Evolutionary conservation across 2,329 filamentous ascomycete genomes (phyloP), one percentile per base, ranked within the genome.

Genomic region (Colletotrichum tanaceti): DNA sequence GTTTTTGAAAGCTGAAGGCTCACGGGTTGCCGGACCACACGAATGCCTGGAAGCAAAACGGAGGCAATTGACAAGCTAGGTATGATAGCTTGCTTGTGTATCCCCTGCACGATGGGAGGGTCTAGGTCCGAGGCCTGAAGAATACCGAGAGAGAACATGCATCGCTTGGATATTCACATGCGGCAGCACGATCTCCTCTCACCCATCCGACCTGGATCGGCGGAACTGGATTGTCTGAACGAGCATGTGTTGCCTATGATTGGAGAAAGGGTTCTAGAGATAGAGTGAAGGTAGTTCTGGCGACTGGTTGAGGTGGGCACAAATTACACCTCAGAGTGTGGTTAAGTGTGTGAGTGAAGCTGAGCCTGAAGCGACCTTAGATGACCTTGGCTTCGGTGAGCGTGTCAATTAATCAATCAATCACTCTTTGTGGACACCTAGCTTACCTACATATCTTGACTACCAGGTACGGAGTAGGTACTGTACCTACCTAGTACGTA

Each of bases 151-250:
- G 14, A 28, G 53, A 44, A 54, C 61, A 68, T 65, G 61, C 61
- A 68, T 68, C 61, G 54, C 61, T 32, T 28, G 53, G 61, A 65
- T 54, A 22, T 44, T 32, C 55, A 62, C 49, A 65, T 49, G 49
- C 65, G 62, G 28, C 49, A n/a, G 11, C 6, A 28, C 32, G 22
- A 16, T 47, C n/a, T 47, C 5, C n/a, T 47, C 5, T 35, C 28
- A 2, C 28, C 18, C 14, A 28, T 35, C 46, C 22, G 57, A n/a
- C 2, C 18, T 32, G 57, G 14, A 47, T n/a, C 2, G 38, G 57
- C 43, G 32, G 57, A 18, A 58, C n/a, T 46, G 28, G 20, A 1
- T 4, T 39, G 9, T 35, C n/a, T 11, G 18, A 38, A 7, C 16
- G 28, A 24, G 38, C 4, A 11, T 13, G 38, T 20, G 7, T 3